Conservation (phyloP, 2,329 filamentous ascomycete genomes). For the Sarocladiaceae sp. region DNA sequence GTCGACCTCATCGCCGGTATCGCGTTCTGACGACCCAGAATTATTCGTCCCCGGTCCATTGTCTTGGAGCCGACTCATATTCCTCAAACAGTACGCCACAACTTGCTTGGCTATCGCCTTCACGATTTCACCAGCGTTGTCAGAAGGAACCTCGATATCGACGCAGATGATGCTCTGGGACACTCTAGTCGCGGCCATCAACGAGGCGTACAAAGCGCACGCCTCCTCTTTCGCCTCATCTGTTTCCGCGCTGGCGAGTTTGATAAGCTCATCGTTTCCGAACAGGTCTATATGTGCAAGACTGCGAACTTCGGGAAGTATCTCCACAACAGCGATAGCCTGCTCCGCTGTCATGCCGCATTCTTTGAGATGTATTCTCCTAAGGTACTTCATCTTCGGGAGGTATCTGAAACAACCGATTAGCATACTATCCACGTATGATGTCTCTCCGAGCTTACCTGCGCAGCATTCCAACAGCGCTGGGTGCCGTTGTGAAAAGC, state of each 20-base stretch:
- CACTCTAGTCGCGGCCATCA: conserved; percentile 80
- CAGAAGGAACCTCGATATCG: conserved; percentile 81
- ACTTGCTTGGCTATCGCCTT: conserved; percentile 89
- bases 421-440: neutral
- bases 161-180: conserved; percentile 80
- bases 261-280: conserved; percentile 68
- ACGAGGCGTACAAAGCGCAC: conserved; percentile 84
- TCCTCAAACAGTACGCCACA: conserved; percentile 88
- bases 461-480: conserved; percentile 66
- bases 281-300: conserved; percentile 83
- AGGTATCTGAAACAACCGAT: conserved; percentile 54
- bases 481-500: conserved; percentile 69
- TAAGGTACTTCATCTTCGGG: conserved; percentile 69
- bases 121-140: conserved; percentile 80
- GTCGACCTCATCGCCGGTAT: conserved; percentile 11
- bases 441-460: conserved; percentile 43
- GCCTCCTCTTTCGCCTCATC: conserved; percentile 86
- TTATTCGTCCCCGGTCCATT: conserved; percentile 46
- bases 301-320: conserved; percentile 74
- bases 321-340: conserved; percentile 83
- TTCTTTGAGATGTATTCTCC: conserved; percentile 80
- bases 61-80: conserved; percentile 75
- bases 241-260: conserved; percentile 67
- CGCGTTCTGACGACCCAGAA: conserved; percentile 17
- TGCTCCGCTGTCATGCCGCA: conserved; percentile 81